Evolutionary conservation across 1,284 basidiomycete species (phyloP), one percentile per base, ranked within the genome.

Genomic region (Fomitopsis pinicola): DNA sequence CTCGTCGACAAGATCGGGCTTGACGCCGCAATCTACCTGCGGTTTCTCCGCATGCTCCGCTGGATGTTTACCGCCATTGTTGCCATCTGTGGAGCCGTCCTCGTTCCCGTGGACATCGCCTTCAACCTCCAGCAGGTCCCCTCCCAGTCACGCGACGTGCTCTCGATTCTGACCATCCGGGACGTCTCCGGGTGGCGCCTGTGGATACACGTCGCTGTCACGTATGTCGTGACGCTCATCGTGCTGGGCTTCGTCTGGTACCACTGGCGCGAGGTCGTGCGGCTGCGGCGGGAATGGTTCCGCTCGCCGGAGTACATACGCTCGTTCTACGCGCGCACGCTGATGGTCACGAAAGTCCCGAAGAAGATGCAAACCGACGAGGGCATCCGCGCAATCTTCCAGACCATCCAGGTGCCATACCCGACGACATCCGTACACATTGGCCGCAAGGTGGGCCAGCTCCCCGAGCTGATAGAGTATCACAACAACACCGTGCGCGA

Each of bases 21-120:
- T 22, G 97, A 99, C 73, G 97, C 96, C 0, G 90, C 95, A 56
- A 85, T 92, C 14, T 99, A 94, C 75, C 85, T 99, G 19, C 90
- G 96, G 26, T 98, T 99, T 74, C 82, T 91, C 33, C 88, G 95
- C 63, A 88, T 99, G 79, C 83, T 92, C 70, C 87, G 95, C 30
- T 86, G 84, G 80, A 78, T 93, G 44, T 96, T 95, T 78, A 78
- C 83, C 48, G 75, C 78, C 44, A 80, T 95, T 59, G 86, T 91
- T 1, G 56, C 84, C 57, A 77, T 94, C 56, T 81, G 86, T 48
- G 92, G 91, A 67, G 85, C 79, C 17, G 79, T 95, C 42, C 85
- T 98, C 63, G 83, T 97, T 62, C 93, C 94, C 28, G 80, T 94
- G 76, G 91, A 95, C 70, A 76, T 86, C 64, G 69, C 82, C 66